Base-by-base conservation (phyloP, 2,329 filamentous ascomycete species). In the Penicillium janthinellum region DNA sequence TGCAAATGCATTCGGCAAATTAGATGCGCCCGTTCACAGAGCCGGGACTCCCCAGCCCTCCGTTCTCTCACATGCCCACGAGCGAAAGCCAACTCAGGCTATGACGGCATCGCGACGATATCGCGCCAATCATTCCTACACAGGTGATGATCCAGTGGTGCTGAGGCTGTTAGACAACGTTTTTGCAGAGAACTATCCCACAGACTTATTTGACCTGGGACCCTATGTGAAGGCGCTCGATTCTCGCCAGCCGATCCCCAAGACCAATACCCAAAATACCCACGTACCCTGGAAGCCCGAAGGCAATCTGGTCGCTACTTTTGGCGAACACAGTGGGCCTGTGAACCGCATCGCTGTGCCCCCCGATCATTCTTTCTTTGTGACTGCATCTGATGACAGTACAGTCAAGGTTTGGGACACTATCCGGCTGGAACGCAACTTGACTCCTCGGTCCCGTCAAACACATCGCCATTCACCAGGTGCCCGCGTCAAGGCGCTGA, bases 391-490 rank as follows among this genome's bases (percentile, higher is more conserved):
- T 10, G 91, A 96, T 70, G 95, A 99, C 75, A 91, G 95, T 2
- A 87, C 86, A 6, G 91, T 97, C 58, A 96, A 91, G 71, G 84
- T 99, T 5, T 99, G 95, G 95, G 95, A 99, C 77, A 90, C 92
- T 28, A 88, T 88, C 28, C 86, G 95, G 25, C 83, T 99, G 6
- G 95, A 99, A 77, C 89, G 92, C 47, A 98, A 97, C 72, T 87
- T 98, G 52, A 90, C 91, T 0, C 90, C 96, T 69, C 87, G 92
- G 45, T 92, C 95, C 31, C 85, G 94, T 22, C 91, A 96, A 71
- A 96, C 91, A 0, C 90, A 97, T 77, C 88, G 84, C 58, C 91
- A 97, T 68, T 84, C 84, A 0, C 77, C 85, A 0, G 89, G 88
- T 1, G 84, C 88, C 0, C 89, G 86, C 60, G 90, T 98, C 2